Evolutionary conservation across 768 basidiomycete genomes (phyloP), one percentile per base, ranked within the genome.

Genomic region (Mycena pura): DNA sequence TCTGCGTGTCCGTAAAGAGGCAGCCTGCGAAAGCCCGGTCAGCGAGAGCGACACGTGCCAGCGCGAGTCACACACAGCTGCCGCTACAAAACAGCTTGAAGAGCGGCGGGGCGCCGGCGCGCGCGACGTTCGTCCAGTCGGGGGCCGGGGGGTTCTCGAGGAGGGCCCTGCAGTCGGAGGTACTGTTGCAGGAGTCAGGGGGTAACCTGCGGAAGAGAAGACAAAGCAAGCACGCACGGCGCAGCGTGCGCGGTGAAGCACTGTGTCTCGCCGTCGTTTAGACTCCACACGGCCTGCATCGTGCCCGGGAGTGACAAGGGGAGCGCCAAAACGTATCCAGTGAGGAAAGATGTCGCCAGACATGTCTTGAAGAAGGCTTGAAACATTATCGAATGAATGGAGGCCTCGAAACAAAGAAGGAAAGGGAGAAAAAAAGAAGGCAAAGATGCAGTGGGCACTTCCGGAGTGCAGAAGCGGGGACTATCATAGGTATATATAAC

Each of bases 11-110:
- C 21, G 63, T 64, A 43, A 59, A 64, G 1, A 64, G 5, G 29
- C 63, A 64, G 36, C 63, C 63, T 64, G 27, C 11, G 6, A 28
- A 0, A 22, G 5, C 24, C 0, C 19, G 10, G 4, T 44, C 9
- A 36, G 10, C 15, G 44, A 5, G 1, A 6, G n/a, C 5, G 6
- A 19, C 22, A 9, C 3, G 11, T 6, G 29, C 14, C 3, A 22
- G 27, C 5, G 15, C 3, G 11, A n/a, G n/a, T 4, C 13, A 34
- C 63, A 24, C 32, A 64, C 63, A 64, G 47, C 47, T 64, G n/a
- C n/a, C 57, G n/a, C 27, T 29, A 38, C 63, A 64, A 21, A 64
- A 56, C 3, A 57, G 63, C 17, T 45, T 49, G 57, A 64, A 64
- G 1, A 64, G 19, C 5, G 51, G 45, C 3, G 34, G 8, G 0